These are phyloP conservation scores for Boletus albobrunnescens DNA, from an alignment of 1,284 basidiomycete genomes.

Conservation along the genomic window DNA sequence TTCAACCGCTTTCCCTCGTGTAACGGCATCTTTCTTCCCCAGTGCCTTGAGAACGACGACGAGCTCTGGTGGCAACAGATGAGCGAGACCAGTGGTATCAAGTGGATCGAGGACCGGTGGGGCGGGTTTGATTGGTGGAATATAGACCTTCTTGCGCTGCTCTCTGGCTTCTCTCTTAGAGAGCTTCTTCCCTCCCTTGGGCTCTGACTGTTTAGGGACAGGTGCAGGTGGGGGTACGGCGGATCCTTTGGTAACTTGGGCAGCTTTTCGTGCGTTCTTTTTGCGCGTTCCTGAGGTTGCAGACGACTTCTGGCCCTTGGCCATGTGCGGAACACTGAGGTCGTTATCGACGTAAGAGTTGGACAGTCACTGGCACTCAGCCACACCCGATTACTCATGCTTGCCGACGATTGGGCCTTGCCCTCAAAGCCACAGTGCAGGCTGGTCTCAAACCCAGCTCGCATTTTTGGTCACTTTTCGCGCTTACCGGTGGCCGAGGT, in stretches of 20 bases:
- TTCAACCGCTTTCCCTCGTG: constrained; percentile 84
- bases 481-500: too few species aligned
- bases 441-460: too few species aligned
- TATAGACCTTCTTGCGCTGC: constrained; percentile 73
- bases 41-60: constrained; percentile 80
- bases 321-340: constrained; percentile 23
- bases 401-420: too few species aligned
- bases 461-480: too few species aligned
- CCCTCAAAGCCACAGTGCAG: too few species aligned
- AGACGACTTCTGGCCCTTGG: constrained; percentile 64
- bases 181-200: constrained; percentile 45
- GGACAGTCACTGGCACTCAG: too few species aligned
- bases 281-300: constrained; percentile 80
- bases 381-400: too few species aligned
- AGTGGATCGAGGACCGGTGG: constrained; percentile 87
- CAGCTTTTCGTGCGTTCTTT: constrained; percentile 72
- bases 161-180: constrained; percentile 62
- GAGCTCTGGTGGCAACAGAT: constrained; percentile 77
- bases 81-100: constrained; percentile 80
- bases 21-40: constrained; percentile 89
- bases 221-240: constrained; percentile 16
- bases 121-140: constrained; percentile 82
- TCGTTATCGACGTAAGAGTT: neutral
- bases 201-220: constrained; percentile 42
- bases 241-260: constrained; percentile 39